A percentile compares a stretch with the other conserved stretches of the same genome.
These are phyloP conservation scores for Knoxia roxburghii DNA, from an alignment of 257 asterid species.

Conservation along the genomic window DNA sequence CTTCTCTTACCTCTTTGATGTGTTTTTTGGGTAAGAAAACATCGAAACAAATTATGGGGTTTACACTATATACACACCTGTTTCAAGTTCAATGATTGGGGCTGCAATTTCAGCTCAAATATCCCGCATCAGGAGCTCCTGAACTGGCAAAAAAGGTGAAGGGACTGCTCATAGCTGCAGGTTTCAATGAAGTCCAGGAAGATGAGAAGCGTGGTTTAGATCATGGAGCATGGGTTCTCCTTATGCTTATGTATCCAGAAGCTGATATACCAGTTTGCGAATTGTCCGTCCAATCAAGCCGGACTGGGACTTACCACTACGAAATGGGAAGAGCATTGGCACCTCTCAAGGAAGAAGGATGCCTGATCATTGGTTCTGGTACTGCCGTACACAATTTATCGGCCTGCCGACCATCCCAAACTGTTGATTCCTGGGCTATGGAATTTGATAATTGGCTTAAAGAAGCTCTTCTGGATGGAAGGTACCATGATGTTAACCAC, in stretches of 20 bases:
- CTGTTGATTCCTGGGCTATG: conserved; percentile 57
- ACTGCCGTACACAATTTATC: conserved; percentile 52
- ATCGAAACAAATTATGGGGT: too few relatives aligned
- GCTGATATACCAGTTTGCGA: conserved; percentile 79
- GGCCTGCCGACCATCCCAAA: conserved; percentile 31
- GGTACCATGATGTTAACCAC: conserved; percentile 60
- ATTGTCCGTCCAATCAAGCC: conserved; percentile 58
- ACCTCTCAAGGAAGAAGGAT: conserved; percentile 65
- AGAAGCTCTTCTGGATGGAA: conserved; percentile 56
- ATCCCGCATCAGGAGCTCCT: conserved; percentile 78
- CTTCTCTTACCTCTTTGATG: too few relatives aligned
- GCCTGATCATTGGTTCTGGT: conserved; percentile 70
- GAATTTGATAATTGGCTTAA: conserved; percentile 62
- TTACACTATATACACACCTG: too few relatives aligned
- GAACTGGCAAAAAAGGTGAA: conserved; percentile 52
- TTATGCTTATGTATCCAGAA: conserved; percentile 75
- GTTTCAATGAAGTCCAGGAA: conserved; percentile 42
- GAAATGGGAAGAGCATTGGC: conserved; percentile 65
- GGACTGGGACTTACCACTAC: conserved; percentile 61
- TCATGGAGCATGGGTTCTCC: conserved; percentile 89
- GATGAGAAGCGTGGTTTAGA: conserved; percentile 66
- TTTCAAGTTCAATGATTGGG: too few relatives aligned
- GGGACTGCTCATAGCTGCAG: conserved; percentile 44
- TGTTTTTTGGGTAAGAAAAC: too few relatives aligned
- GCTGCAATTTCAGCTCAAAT: conserved; percentile 40